Base-by-base conservation (phyloP, 805 yeast genomes). In the Lipomyces japonicus region DNA sequence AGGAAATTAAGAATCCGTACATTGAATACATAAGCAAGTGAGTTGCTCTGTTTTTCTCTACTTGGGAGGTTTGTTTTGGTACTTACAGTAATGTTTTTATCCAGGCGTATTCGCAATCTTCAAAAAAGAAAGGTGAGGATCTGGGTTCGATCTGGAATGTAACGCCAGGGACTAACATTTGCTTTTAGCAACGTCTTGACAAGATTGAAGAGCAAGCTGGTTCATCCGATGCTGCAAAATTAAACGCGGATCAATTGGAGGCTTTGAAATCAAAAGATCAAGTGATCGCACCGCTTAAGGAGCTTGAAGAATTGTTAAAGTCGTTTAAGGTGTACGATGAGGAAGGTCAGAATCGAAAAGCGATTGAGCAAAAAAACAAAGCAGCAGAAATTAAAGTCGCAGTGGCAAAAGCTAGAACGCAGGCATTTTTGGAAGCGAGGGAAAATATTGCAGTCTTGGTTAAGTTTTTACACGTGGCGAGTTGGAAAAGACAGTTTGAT, bases 271-370 rank as follows among this genome's bases (percentile, higher is more conserved):
- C 54, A 28, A 63, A 62, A 49, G 70, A 66, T 26, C 52, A 62
- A 14, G 72, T 68, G 21, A 63, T 63, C 35, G 64, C 61, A 3
- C 71, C 72, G 10, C 59, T 68, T 41, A 65, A 62, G 50, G 72
- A 69, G 41, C 58, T 68, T 38, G 58, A 48, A 24, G 71, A 68
- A 12, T 48, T 64, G 14, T 46, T 49, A 32, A 53, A 52, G 14
- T 39, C 61, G 14, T 63, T 64, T 57, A 49, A 48, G 42, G 36
- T 44, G n/a, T 58, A 58, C n/a, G 52, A 55, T 24, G 45, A 26
- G 4, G 55, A 53, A 18, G 44, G 44, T 31, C 47, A 50, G 26
- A 55, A 43, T 21, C 45, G 54, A 28, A 48, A 34, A 16, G 37
- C 41, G 12, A 48, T 53, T 25, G 51, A 39, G 7, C 44, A 53